phyloP scores from a whole-genome alignment of 2,329 filamentous ascomycete species.

The Fusarium concolor region DNA sequence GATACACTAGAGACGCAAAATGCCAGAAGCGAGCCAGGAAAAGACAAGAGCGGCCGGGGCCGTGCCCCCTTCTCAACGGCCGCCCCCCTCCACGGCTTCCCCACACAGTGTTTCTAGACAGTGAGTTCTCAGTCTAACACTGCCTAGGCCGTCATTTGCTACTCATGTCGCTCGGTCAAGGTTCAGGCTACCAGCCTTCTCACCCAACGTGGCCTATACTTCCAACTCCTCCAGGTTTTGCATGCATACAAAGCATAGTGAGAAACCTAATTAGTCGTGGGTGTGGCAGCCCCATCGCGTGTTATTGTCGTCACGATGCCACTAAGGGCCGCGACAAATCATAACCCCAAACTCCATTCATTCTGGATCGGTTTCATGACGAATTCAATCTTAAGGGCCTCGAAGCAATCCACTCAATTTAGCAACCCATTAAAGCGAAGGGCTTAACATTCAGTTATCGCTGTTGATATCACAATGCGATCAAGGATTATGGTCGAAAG shows the following conservation, averaged over 20 bases:
- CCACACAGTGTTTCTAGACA: slow-evolving; percentile 39
- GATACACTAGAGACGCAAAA: slow-evolving; percentile 35
- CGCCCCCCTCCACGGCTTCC: slow-evolving; percentile 45
- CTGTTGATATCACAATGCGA: slow-evolving; percentile 6
- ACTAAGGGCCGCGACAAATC: slow-evolving; percentile 28
- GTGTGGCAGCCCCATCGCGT: slow-evolving; percentile 44
- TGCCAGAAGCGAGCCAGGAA: slow-evolving; percentile 40
- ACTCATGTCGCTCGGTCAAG: slow-evolving; percentile 32
- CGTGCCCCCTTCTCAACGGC: slow-evolving; percentile 47
- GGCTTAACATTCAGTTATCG: slow-evolving; percentile 21
- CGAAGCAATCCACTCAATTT: slow-evolving; percentile 5
- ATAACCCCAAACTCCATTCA: slow-evolving; percentile 24
- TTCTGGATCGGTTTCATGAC: slow-evolving; percentile 17
- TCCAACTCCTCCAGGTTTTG: slow-evolving; percentile 44
- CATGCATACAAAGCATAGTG: slow-evolving; percentile 42
- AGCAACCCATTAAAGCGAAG: slow-evolving; percentile 18
- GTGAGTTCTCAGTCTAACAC: slow-evolving; percentile 22
- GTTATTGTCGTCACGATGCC: slow-evolving; percentile 45
- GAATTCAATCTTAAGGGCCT: slow-evolving; percentile 8
- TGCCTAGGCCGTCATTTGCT: slow-evolving; percentile 26
- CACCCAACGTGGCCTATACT: slow-evolving; percentile 6
- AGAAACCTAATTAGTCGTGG: slow-evolving; percentile 46
- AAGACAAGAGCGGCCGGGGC: slow-evolving; percentile 44
- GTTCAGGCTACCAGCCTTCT: slow-evolving; percentile 15
- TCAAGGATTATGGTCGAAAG: slow-evolving; percentile 32